Base-by-base conservation (phyloP, 192 early-diverging fungal species). In the Backusella psychrophila region DNA sequence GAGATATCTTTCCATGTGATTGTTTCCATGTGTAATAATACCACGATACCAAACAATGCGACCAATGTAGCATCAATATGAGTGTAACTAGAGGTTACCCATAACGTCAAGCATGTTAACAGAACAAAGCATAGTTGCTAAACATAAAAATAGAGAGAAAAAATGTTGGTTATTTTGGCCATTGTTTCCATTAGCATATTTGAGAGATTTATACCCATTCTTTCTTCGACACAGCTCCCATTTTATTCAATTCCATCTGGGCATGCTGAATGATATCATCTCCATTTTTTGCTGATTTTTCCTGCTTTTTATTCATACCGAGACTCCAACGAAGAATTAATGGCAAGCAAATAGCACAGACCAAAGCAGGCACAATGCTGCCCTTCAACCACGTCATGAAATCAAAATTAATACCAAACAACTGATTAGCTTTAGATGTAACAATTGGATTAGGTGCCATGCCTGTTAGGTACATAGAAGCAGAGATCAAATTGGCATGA, bases 371-470 rank as follows among this genome's bases (percentile, higher is more conserved):
- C 21, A 91, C 83, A 11, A 87, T 80, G 42, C 86, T 84, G 0
- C 86, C 91, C 6, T 83, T 38, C 11, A 87, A 29, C 93, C 93
- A 94, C 17, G 83, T 83, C n/a, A 87, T 59, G 77, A 91, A 93
- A 7, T 82, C 86, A 82, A 93, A 91, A 38, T 92, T 84, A 26
- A 94, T 87, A 15, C 83, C 86, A 65, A 94, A 90, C 3, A 93
- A 80, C 33, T 84, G 81, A 21, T 82, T 81, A 0, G 92, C 91
- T 53, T 87, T 87, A 71, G 74, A 83, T 9, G 86, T 85, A 0
- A 94, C 81, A 19, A 94, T 80, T 29, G 91, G 91, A 79, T 94
- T 94, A 9, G 88, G 86, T 0, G 90, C 91, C 83, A 91, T 93
- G 3, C 74, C 91, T 11, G 92, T 93, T 21, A 93, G 77, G 78